These are phyloP conservation scores for Paratinospora sagittata DNA, from an alignment of 164 flowering plant species.

Conservation along the genomic window DNA sequence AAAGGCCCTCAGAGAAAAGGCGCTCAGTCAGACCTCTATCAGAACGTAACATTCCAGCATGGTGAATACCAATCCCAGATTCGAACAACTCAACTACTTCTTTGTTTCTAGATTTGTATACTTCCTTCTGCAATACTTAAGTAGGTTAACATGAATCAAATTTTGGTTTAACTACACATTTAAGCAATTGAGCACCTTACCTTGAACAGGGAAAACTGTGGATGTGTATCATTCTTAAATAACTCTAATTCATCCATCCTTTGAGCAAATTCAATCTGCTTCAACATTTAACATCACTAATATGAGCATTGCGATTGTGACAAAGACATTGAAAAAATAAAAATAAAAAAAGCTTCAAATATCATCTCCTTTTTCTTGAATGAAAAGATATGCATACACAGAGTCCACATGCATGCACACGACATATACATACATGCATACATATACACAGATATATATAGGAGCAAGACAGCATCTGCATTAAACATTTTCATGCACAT, in stretches of 20 bases:
- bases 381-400: too few species aligned
- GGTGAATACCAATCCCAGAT: slow-evolving; percentile 83
- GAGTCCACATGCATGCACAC: too few species aligned
- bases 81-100: slow-evolving; percentile 80
- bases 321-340: neutral
- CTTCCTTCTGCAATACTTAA: slow-evolving; percentile 66
- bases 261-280: slow-evolving; percentile 74
- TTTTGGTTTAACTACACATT: neutral
- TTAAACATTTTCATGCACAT: too few species aligned
- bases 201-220: slow-evolving; percentile 60
- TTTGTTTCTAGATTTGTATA: slow-evolving; percentile 83
- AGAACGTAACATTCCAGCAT: slow-evolving; percentile 98
- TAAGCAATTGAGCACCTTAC: slow-evolving; percentile 26
- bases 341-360: neutral
- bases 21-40: slow-evolving; percentile 93
- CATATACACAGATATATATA: too few species aligned
- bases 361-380: neutral
- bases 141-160: neutral
- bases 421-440: too few species aligned
- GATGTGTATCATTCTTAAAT: slow-evolving; percentile 61
- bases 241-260: slow-evolving; percentile 51
- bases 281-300: slow-evolving; percentile 9
- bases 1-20: slow-evolving; percentile 84
- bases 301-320: neutral
- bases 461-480: too few species aligned